Evolutionary conservation across 2,329 filamentous ascomycete species (phyloP).

Genomic region (Fusarium decemcellulare): DNA sequence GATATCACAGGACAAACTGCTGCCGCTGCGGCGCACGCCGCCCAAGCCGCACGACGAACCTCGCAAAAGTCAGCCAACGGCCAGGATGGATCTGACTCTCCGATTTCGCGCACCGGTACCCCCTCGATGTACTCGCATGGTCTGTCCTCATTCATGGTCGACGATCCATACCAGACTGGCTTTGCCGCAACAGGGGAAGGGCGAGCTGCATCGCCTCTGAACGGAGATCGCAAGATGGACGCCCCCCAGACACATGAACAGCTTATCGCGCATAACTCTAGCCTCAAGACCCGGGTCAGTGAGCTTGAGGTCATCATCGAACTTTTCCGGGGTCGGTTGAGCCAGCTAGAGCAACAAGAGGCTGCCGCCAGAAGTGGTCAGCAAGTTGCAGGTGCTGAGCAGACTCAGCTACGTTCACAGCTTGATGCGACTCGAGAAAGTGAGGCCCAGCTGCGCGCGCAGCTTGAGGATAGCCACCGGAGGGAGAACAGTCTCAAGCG

Average conservation of each 20-base stretch:
- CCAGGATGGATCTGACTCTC: slow-evolving; percentile 82
- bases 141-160: slow-evolving; percentile 84
- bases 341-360: slow-evolving; percentile 84
- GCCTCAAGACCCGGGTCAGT: slow-evolving; percentile 93
- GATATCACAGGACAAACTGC: slow-evolving; percentile 63
- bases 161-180: slow-evolving; percentile 75
- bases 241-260: slow-evolving; percentile 84
- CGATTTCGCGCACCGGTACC: slow-evolving; percentile 84
- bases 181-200: slow-evolving; percentile 67
- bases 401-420: slow-evolving; percentile 70
- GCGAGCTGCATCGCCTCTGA: slow-evolving; percentile 64
- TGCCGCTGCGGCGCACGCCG: slow-evolving; percentile 68
- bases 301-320: slow-evolving; percentile 97
- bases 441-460: slow-evolving; percentile 66
- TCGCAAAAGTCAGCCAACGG: slow-evolving; percentile 82
- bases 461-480: slow-evolving; percentile 82
- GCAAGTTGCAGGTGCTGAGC: slow-evolving; percentile 69
- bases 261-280: slow-evolving; percentile 83
- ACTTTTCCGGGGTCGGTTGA: slow-evolving; percentile 82
- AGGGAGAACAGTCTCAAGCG: slow-evolving; percentile 87
- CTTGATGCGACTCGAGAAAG: slow-evolving; percentile 61
- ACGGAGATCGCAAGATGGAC: slow-evolving; percentile 76
- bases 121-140: slow-evolving; percentile 82
- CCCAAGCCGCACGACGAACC: slow-evolving; percentile 68
- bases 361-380: slow-evolving; percentile 74